phyloP scores from a whole-genome alignment of 345 rosid species.

The Hibiscus tridactylites region DNA sequence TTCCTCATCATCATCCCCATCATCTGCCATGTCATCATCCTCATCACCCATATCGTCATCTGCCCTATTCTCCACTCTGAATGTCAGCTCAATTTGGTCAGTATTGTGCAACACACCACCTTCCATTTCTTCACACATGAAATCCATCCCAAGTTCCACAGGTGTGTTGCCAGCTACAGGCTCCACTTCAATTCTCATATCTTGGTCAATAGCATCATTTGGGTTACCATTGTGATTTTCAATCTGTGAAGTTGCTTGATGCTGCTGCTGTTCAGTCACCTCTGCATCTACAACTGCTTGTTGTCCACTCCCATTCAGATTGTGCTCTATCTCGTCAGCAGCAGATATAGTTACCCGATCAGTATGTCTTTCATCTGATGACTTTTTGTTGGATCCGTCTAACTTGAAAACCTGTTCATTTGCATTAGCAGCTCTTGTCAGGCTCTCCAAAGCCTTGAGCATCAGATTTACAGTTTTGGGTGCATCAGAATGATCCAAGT shows the following conservation, averaged over 20 bases:
- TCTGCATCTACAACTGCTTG: constrained; percentile 38
- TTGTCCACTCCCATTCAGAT: constrained; percentile 36
- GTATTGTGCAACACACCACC: constrained; percentile 45
- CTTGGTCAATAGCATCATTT: constrained; percentile 44
- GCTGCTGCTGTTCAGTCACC: constrained; percentile 41
- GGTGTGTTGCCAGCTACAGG: constrained; percentile 42
- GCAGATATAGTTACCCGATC: constrained; percentile 35
- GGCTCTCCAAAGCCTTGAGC: constrained; percentile 75
- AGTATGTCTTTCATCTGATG: constrained; percentile 39
- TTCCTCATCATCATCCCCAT: constrained; percentile 81
- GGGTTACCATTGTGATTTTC: constrained; percentile 40
- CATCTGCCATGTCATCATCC: constrained; percentile 95
- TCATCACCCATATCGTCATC: constrained; percentile 85
- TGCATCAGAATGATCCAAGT: constrained; percentile 95
- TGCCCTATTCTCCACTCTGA: constrained; percentile 67
- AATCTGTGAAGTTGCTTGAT: constrained; percentile 38
- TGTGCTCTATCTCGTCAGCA: constrained; percentile 38
- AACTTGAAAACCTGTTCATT: constrained; percentile 64
- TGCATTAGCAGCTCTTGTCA: constrained; percentile 90
- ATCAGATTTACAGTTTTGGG: constrained; percentile 80
- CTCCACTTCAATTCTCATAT: constrained; percentile 65
- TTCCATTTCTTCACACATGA: constrained; percentile 75
- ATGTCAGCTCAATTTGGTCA: constrained; percentile 80
- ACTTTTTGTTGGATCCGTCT: constrained; percentile 50
- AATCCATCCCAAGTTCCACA: constrained; percentile 66